A percentile compares a stretch with the other conserved stretches of the same genome.
These are phyloP conservation scores for Colletotrichum sp. DNA, from an alignment of 2,329 filamentous ascomycete species.

Conservation along the genomic window DNA sequence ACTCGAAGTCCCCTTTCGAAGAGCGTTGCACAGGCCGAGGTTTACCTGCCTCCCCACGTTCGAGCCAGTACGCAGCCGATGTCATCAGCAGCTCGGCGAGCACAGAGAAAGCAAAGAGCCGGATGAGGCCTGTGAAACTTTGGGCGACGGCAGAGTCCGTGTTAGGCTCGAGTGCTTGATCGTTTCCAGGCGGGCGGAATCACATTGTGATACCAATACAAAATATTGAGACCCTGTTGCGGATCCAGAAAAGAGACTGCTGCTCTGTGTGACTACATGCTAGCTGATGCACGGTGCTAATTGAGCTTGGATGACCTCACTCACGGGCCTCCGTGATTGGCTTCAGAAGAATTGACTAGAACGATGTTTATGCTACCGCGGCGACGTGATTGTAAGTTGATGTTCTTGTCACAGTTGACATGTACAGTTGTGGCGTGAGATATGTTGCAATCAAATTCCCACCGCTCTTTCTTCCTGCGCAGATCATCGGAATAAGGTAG, in stretches of 20 bases:
- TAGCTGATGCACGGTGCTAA: background rate
- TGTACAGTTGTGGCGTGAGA: conserved; percentile 2
- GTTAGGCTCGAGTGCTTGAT: background rate
- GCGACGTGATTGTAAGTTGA: background rate
- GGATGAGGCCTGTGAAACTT: conserved; percentile 3
- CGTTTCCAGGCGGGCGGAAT: background rate
- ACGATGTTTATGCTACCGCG: background rate
- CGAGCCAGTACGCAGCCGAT: background rate
- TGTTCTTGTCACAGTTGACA: background rate
- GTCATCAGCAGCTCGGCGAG: background rate
- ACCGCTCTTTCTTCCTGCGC: conserved; percentile 16
- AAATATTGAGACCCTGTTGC: background rate
- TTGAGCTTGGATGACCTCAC: background rate
- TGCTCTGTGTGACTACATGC: background rate
- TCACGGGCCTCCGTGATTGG: background rate
- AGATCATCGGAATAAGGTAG: conserved; percentile 1
- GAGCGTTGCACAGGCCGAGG: background rate
- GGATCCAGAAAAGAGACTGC: background rate
- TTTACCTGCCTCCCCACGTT: background rate
- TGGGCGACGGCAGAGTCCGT: background rate
- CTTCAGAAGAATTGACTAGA: background rate
- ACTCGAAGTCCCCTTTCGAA: background rate
- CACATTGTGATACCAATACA: background rate
- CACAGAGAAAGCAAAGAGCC: background rate
- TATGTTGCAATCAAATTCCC: background rate